Conservation (phyloP, 108 stramenopile genomes). For the Epithemia pelagica region DNA sequence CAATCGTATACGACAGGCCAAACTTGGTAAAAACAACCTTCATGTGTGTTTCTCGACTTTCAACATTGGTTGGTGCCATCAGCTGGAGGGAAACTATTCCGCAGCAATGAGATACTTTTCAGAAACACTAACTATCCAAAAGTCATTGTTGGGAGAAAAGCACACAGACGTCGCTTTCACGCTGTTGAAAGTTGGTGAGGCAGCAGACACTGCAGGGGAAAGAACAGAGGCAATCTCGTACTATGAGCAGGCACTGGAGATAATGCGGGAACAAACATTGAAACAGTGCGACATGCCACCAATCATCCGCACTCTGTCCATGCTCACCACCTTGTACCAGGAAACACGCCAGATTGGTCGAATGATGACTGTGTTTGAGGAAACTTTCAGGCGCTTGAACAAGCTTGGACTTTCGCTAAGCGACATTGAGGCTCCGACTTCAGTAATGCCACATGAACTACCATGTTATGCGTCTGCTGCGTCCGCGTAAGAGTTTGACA, state of each 20-base stretch:
- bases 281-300: neutral
- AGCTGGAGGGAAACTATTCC: conserved; percentile 29
- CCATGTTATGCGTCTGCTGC: neutral
- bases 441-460: neutral
- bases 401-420: neutral
- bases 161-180: neutral
- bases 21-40: conserved; percentile 31
- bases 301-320: neutral
- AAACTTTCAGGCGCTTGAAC: neutral
- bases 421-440: neutral
- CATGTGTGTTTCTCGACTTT: conserved; percentile 39
- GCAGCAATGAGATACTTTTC: conserved; percentile 27
- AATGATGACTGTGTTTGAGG: neutral
- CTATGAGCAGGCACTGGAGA: neutral
- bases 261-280: neutral
- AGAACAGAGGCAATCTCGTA: neutral
- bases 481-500: neutral
- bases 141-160: neutral
- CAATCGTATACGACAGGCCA: conserved; percentile 42
- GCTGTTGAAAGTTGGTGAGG: neutral
- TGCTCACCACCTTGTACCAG: neutral
- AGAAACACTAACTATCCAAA: conserved; percentile 11
- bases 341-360: neutral
- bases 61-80: conserved; percentile 32
- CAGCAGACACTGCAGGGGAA: neutral